Conservation (phyloP, 345 rosid genomes). For the Salix purpurea region DNA sequence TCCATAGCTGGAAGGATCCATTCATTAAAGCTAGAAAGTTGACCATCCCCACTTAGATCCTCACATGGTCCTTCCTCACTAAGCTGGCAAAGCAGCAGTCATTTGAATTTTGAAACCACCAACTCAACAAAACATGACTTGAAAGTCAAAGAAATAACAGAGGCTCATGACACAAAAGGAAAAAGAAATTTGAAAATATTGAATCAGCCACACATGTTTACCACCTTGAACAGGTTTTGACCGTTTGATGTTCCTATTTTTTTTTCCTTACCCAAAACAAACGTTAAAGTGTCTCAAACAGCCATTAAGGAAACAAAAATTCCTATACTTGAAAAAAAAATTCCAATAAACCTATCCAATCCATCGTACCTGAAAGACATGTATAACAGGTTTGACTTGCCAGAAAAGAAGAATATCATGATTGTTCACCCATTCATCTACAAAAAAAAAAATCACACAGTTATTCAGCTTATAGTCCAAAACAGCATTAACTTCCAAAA, state of each 20-base stretch:
- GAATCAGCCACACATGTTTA: background rate
- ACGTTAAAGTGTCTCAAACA: background rate
- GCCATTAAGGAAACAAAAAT: background rate
- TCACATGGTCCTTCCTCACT: slow-evolving; percentile 97
- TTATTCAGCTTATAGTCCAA: background rate
- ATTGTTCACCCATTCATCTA: slow-evolving; percentile 76
- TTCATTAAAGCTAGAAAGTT: slow-evolving; percentile 83
- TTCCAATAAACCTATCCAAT: background rate
- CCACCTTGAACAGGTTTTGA: background rate
- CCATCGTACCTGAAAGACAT: slow-evolving; percentile 78
- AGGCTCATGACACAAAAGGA: background rate
- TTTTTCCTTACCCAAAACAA: background rate
- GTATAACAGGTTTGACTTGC: slow-evolving; percentile 93
- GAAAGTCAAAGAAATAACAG: background rate
- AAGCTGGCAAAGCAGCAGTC: slow-evolving; percentile 47
- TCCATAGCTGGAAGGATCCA: slow-evolving; percentile 97
- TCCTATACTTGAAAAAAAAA: too few species aligned
- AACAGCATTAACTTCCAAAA: background rate
- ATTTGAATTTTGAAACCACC: slow-evolving; percentile 6
- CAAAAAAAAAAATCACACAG: slow-evolving; percentile 11
- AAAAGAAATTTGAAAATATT: background rate
- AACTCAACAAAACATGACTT: background rate
- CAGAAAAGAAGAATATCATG: slow-evolving; percentile 88
- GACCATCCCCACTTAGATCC: slow-evolving; percentile 71
- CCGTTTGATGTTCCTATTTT: background rate